Conservation (phyloP, 2,329 filamentous ascomycete genomes). For the Monilinia fructicola region DNA sequence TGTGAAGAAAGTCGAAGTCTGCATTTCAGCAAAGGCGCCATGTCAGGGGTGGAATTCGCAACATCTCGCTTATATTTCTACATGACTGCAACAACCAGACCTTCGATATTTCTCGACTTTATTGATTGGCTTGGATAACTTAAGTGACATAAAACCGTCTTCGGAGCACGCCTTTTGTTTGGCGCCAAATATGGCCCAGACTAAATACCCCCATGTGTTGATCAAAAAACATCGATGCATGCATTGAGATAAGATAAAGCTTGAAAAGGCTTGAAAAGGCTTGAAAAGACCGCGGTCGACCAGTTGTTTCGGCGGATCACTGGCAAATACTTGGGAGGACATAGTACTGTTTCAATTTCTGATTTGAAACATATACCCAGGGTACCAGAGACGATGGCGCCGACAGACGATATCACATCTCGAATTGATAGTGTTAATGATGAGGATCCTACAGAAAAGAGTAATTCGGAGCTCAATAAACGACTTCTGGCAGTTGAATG, state of each 20-base stretch:
- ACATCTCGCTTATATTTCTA: conserved; percentile 20
- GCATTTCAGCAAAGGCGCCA: conserved; percentile 13
- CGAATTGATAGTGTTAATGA: conserved; percentile 19
- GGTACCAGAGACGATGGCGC: conserved; percentile 16
- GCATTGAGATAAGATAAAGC: conserved; percentile 15
- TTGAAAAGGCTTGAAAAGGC: conserved; percentile 5
- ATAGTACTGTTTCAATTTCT: neutral
- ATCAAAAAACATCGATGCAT: conserved; percentile 1
- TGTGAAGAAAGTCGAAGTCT: neutral
- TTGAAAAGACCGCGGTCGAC: conserved; percentile 11
- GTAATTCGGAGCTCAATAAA: conserved; percentile 19
- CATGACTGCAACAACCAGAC: neutral
- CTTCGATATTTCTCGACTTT: neutral
- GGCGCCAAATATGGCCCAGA: neutral
- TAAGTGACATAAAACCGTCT: conserved; percentile 9
- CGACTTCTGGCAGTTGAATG: conserved; percentile 15
- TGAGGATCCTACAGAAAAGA: conserved; percentile 18
- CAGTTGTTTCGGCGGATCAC: neutral
- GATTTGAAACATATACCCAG: neutral
- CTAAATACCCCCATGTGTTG: conserved; percentile 1
- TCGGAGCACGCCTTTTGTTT: conserved; percentile 17
- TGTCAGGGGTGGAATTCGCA: conserved; percentile 23
- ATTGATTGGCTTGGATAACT: conserved; percentile 11
- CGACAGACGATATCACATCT: conserved; percentile 17
- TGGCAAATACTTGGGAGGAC: neutral